Evolutionary conservation across 2,329 filamentous ascomycete species (phyloP).

Genomic region (Didymella segeticola): DNA sequence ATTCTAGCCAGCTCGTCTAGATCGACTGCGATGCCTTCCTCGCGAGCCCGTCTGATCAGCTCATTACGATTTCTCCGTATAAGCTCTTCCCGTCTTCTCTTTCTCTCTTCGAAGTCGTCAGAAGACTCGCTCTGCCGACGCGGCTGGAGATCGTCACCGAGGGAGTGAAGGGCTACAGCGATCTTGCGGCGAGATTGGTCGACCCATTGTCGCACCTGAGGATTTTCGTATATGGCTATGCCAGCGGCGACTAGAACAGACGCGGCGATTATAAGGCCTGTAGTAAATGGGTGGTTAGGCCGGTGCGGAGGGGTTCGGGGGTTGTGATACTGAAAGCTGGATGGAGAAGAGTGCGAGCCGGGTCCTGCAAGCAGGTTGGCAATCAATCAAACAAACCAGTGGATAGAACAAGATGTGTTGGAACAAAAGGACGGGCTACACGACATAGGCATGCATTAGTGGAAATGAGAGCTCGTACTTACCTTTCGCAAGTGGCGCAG

Average conservation of each 20-base stretch:
- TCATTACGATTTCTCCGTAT: slow-evolving; percentile 45
- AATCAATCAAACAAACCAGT: slow-evolving; percentile 6
- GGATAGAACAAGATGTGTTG: slow-evolving; percentile 4
- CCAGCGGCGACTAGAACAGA: slow-evolving; percentile 68
- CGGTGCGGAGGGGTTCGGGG: slow-evolving; percentile 20
- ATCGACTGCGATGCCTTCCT: slow-evolving; percentile 52
- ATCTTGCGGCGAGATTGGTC: slow-evolving; percentile 67
- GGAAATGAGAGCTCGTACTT: slow-evolving; percentile 30
- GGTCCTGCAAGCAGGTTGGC: slow-evolving; percentile 45
- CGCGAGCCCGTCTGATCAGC: slow-evolving; percentile 44
- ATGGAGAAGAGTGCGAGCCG: slow-evolving; percentile 27
- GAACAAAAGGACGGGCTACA: slow-evolving; percentile 21
- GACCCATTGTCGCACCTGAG: slow-evolving; percentile 68
- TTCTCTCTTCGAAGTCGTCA: slow-evolving; percentile 42
- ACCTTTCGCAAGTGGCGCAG: slow-evolving; percentile 53
- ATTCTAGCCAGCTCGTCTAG: slow-evolving; percentile 49
- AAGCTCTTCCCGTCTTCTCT: slow-evolving; percentile 40
- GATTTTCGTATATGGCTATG: slow-evolving; percentile 69
- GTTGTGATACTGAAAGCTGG: slow-evolving; percentile 8
- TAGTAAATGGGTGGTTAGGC: slow-evolving; percentile 38
- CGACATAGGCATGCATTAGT: slow-evolving; percentile 29
- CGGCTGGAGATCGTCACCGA: slow-evolving; percentile 66
- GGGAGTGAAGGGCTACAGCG: slow-evolving; percentile 63
- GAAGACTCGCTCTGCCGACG: slow-evolving; percentile 43
- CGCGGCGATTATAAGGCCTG: slow-evolving; percentile 68